Conservation (phyloP, 1,284 basidiomycete genomes). For the Veloboletus limbatus region DNA sequence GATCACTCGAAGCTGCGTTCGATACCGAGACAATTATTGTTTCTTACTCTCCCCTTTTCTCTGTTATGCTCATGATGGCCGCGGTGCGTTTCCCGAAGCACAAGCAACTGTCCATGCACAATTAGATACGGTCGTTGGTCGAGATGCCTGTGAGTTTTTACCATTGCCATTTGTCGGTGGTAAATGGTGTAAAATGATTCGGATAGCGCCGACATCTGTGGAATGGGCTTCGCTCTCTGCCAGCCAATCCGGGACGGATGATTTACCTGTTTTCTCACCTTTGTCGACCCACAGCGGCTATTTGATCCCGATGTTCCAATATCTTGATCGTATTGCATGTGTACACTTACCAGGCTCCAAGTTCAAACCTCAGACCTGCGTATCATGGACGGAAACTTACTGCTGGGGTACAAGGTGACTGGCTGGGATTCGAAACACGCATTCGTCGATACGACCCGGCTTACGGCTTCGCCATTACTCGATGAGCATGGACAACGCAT, state of each 20-base stretch:
- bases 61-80: constrained; percentile 44
- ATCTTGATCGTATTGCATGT: too few species aligned
- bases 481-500: constrained; percentile 11
- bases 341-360: neutral
- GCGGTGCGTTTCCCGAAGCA: constrained; percentile 58
- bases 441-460: constrained; percentile 1
- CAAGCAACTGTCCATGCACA: constrained; percentile 57
- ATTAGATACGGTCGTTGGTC: constrained; percentile 56
- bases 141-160: constrained; percentile 40
- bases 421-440: constrained; percentile 17
- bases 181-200: neutral
- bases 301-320: too few species aligned
- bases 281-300: neutral
- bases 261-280: neutral
- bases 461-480: neutral
- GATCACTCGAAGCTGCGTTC: constrained; percentile 44
- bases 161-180: neutral
- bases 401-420: constrained; percentile 4
- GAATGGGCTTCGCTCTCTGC: neutral
- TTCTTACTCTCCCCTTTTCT: neutral
- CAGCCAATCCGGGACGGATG: neutral
- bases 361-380: too few species aligned
- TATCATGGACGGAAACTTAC: too few species aligned
- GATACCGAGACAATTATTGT: neutral
- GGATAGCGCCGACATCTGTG: constrained; percentile 17